phyloP scores from a whole-genome alignment of 1,139 yeast species.

The Meyerozyma athensensis region DNA sequence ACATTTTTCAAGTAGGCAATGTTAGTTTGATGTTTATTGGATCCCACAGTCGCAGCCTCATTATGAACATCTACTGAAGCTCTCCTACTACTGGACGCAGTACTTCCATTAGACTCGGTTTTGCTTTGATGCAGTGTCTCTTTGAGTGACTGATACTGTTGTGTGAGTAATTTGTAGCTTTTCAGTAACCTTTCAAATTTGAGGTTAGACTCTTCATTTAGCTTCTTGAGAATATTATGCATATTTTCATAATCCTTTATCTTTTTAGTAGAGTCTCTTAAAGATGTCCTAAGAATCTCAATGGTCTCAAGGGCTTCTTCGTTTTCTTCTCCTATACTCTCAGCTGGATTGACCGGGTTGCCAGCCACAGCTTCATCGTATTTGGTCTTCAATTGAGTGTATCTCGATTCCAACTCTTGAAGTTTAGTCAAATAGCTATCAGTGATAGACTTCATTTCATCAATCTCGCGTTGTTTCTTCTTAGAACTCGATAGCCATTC shows the following conservation, averaged over 20 bases:
- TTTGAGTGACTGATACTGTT: slow-evolving; percentile 44
- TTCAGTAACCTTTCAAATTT: slow-evolving; percentile 64
- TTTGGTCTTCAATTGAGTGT: slow-evolving; percentile 30
- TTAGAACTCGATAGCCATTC: slow-evolving; percentile 46
- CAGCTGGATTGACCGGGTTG: slow-evolving; percentile 11
- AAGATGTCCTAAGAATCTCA: slow-evolving; percentile 47
- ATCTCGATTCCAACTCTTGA: slow-evolving; percentile 15
- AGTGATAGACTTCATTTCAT: slow-evolving; percentile 34
- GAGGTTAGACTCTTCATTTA: slow-evolving; percentile 63
- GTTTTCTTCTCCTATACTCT: slow-evolving; percentile 19
- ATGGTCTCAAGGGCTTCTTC: slow-evolving; percentile 31
- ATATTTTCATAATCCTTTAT: slow-evolving; percentile 53
- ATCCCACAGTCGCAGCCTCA: slow-evolving; percentile 5
- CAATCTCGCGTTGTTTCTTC: slow-evolving; percentile 48
- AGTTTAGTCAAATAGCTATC: slow-evolving; percentile 26
- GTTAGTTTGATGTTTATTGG: slow-evolving; percentile 22
- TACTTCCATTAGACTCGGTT: slow-evolving; percentile 12
- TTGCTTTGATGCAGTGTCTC: too few relatives aligned
- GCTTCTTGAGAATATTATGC: slow-evolving; percentile 53
- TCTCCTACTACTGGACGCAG: neutral
- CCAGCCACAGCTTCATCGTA: slow-evolving; percentile 18
- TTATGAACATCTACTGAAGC: neutral
- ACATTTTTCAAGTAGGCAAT: slow-evolving; percentile 84
- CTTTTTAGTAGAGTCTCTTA: slow-evolving; percentile 46
- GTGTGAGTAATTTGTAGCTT: slow-evolving; percentile 58